Conservation (phyloP, 2,329 filamentous ascomycete species). For the Colletotrichum sp. region DNA sequence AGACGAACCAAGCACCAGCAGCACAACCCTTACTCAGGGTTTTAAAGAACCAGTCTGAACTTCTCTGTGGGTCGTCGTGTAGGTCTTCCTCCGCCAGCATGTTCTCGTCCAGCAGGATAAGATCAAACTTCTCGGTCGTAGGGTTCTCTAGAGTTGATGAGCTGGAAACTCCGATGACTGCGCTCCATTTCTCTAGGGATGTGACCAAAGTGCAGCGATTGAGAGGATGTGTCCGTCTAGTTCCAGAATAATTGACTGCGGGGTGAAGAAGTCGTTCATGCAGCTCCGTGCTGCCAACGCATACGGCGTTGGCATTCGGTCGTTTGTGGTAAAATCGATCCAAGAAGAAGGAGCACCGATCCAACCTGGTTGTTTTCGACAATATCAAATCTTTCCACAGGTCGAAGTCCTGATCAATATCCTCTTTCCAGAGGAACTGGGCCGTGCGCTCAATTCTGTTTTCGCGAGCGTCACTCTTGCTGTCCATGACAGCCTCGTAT, state of each 20-base stretch:
- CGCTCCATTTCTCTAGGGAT: background rate
- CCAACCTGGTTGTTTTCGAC: background rate
- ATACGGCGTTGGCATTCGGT: background rate
- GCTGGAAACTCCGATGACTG: background rate
- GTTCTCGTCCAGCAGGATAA: background rate
- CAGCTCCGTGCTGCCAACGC: background rate
- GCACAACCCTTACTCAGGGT: background rate
- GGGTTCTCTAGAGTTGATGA: background rate
- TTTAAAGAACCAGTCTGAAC: background rate
- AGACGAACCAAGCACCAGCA: background rate
- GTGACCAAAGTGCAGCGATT: background rate
- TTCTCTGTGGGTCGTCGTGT: background rate
- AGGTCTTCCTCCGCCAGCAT: background rate
- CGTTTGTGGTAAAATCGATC: background rate
- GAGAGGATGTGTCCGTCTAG: background rate
- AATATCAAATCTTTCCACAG: background rate
- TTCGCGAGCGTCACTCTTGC: slow-evolving; percentile 24
- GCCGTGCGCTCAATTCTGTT: background rate
- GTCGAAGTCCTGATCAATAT: background rate
- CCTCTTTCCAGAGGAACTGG: background rate
- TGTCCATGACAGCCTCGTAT: slow-evolving; percentile 13
- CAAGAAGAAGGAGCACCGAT: background rate
- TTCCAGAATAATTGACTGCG: background rate
- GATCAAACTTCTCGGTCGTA: background rate
- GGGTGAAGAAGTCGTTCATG: background rate